These are phyloP conservation scores for Biscogniauxia sp. DNA, from an alignment of 2,329 filamentous ascomycete species.

Conservation along the genomic window DNA sequence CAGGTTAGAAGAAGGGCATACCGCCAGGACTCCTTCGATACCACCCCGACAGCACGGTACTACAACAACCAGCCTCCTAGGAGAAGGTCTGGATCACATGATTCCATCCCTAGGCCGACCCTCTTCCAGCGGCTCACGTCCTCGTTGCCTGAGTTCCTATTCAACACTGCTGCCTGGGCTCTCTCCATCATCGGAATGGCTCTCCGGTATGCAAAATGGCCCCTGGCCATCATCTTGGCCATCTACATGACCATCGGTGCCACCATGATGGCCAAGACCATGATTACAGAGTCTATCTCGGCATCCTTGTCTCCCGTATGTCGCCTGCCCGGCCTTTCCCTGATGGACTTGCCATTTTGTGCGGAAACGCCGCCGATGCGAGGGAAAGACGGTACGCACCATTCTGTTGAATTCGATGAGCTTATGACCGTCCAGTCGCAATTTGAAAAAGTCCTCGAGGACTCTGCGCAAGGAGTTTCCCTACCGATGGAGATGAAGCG, in stretches of 20 bases:
- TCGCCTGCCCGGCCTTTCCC: constrained; percentile 62
- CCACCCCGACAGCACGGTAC: constrained; percentile 19
- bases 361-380: constrained; percentile 29
- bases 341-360: constrained; percentile 65
- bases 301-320: constrained; percentile 68
- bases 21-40: constrained; percentile 16
- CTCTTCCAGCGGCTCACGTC: constrained; percentile 34
- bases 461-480: constrained; percentile 61
- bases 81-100: constrained; percentile 11
- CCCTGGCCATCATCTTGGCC: constrained; percentile 61
- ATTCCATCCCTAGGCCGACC: constrained; percentile 13
- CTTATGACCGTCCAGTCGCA: constrained; percentile 72
- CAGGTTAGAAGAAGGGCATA: constrained; percentile 30
- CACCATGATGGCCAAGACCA: constrained; percentile 58
- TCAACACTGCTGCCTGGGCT: constrained; percentile 46
- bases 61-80: constrained; percentile 3
- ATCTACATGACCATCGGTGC: constrained; percentile 59
- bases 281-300: constrained; percentile 59
- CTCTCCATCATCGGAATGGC: constrained; percentile 57
- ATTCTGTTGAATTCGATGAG: constrained; percentile 65
- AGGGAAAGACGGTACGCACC: constrained; percentile 16
- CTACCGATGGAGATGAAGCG: constrained; percentile 78
- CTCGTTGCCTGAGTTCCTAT: constrained; percentile 38
- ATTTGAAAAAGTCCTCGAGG: constrained; percentile 73
- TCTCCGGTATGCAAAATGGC: constrained; percentile 61